Evolutionary conservation across 1,284 basidiomycete genomes (phyloP), one percentile per base, ranked within the genome.

Genomic region (Naganishia albida): DNA sequence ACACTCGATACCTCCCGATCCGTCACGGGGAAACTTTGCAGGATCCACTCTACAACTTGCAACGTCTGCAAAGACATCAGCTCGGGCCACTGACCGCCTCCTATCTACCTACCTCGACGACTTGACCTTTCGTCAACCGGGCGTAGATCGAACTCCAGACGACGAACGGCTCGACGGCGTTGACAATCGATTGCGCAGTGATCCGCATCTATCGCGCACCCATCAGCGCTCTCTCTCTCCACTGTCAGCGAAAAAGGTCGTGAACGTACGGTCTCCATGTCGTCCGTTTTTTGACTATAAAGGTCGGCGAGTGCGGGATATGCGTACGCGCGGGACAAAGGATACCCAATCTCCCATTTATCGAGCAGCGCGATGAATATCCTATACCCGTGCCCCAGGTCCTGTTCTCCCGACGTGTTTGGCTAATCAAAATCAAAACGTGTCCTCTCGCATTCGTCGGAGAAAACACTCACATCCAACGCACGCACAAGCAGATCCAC

Each of bases 301-400:
- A 63, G 10, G 62, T 53, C 46, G 77, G 49, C 0, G 89, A 84
- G 69, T 96, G 28, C 34, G n/a, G 7, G 90, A 64, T 91, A 85
- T 3, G 91, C 85, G 40, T 97, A 80, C 1, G 81, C 82, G 51
- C 90, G 86, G 0, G 93, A 94, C 28, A 99, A 78, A 0, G 85
- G 83, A 20, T 86, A 85, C 0, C 95, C 95, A 57, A 99, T 88
- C 77, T 97, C 93, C 90, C 92, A 97, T 77, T 96, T 96, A 78
- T 99, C 96, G 68, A 98, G 81, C 18, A 99, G 78, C 0, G 93
- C 94, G 30, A 98, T 87, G 76, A 97, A 95, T 52, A 98, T 90
- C 77, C 94, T 94, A 83, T 93, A 98, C 0, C 96, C 18, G 89
- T 70, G 66, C 80, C 85, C 0, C 88, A 86, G 68, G 7, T 59